Evolutionary conservation across 192 early-diverging fungal species (phyloP), one percentile per base, ranked within the genome.

Genomic region (Obelidium mucronatum): DNA sequence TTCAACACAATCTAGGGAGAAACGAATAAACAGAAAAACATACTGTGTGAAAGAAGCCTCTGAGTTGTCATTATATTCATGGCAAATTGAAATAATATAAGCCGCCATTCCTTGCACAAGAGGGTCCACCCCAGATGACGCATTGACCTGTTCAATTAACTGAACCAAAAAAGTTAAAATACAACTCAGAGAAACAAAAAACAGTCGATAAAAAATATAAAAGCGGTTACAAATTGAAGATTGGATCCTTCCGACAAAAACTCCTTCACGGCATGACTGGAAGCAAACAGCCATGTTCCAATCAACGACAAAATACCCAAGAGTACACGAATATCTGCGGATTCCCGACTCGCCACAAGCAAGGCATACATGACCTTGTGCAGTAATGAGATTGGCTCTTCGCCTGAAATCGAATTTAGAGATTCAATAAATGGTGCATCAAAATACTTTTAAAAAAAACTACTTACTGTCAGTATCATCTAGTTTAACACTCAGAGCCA

Each of bases 41-140:
- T 76, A 91, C 78, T 90, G 86, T 2, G 88, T 85, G 72, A 99
- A 91, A 2, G 90, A 84, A 2, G 94, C 81, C 65, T 93, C 91
- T 2, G 89, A 78, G 40, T 95, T 93, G 80, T 93, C 85, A 78
- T 98, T 95, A 80, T 91, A 99, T 80, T 98, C 91, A 66, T 94
- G 93, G 37, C 93, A 86, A 8, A 97, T 85, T 2, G 95, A 93
- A 31, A 97, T 81, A 35, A 97, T 76, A 79, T 92, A 97, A 2
- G 96, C 94, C 2, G 93, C 88, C 51, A 97, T 80, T 8, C 97
- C 96, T 83, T 99, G 97, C 0, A 96, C 91, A 48, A 94, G 81
- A 30, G 93, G 89, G 69, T 96, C 92, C 39, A 93, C 89, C 6
- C 92, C 90, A 37, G 96, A 93, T 0, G 94, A 92, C 60, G 95